These are phyloP conservation scores for Vanrija pseudolonga DNA, from an alignment of 1,284 basidiomycete genomes.

Conservation along the genomic window DNA sequence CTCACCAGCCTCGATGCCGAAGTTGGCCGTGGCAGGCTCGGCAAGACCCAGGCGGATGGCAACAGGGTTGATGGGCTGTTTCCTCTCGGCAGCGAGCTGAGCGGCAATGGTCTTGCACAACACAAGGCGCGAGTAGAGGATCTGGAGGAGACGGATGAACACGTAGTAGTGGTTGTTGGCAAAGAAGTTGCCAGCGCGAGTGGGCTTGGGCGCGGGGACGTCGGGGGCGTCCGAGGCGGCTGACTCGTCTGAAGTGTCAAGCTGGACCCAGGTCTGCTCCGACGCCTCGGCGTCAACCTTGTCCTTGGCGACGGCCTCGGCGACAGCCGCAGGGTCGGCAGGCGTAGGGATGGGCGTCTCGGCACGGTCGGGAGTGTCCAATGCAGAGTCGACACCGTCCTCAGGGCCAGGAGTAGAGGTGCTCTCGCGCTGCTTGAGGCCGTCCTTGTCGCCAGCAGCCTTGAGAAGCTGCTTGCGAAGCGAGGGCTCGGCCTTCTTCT, in stretches of 20 bases:
- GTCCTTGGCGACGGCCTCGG: constrained; percentile 48
- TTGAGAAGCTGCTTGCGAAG: constrained; percentile 72
- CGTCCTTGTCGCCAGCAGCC: constrained; percentile 58
- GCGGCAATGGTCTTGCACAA: constrained; percentile 69
- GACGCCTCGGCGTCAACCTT: constrained; percentile 33
- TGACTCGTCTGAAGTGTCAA: constrained; percentile 40
- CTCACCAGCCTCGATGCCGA: constrained; percentile 47
- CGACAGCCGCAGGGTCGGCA: constrained; percentile 41
- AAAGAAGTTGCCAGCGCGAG: constrained; percentile 65
- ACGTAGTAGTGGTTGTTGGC: constrained; percentile 91
- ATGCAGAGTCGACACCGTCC: constrained; percentile 27
- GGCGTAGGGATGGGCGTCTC: constrained; percentile 38
- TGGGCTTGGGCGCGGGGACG: constrained; percentile 17
- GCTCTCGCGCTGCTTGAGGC: constrained; percentile 56
- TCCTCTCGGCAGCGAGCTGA: constrained; percentile 49
- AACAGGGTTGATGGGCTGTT: constrained; percentile 55
- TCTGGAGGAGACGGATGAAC: constrained; percentile 75
- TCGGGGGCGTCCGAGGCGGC: constrained; percentile 17
- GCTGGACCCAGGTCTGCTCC: constrained; percentile 53
- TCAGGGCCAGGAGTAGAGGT: constrained; percentile 35
- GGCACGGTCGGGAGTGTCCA: constrained; percentile 22
- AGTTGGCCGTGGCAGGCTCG: constrained; percentile 52
- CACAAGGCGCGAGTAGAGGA: constrained; percentile 79
- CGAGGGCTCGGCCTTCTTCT: constrained; percentile 52
- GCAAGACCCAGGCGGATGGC: constrained; percentile 62